Conservation (phyloP, 2,329 filamentous ascomycete genomes). For the Didymella exigua region DNA sequence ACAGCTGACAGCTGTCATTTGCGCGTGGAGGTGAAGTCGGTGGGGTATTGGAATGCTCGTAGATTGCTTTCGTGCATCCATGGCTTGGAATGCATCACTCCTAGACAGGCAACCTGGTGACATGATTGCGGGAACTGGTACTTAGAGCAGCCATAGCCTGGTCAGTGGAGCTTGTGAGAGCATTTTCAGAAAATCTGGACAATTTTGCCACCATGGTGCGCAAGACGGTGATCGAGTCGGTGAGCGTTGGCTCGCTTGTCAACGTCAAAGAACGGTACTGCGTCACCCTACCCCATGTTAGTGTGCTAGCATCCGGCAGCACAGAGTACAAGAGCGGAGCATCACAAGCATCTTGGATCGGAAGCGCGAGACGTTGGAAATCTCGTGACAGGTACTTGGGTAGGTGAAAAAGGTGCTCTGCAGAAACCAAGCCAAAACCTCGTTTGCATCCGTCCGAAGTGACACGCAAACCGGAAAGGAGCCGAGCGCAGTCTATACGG, state of each 20-base stretch:
- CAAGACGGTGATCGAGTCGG: slow-evolving; percentile 4
- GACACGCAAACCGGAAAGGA: not conserved
- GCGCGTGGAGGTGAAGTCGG: slow-evolving; percentile 13
- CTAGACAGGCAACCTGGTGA: slow-evolving; percentile 1
- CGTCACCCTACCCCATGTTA: slow-evolving; percentile 8
- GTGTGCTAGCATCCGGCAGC: not conserved
- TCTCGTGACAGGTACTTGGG: not conserved
- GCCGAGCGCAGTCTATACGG: not conserved
- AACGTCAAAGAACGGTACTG: slow-evolving; percentile 14
- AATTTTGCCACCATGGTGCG: slow-evolving; percentile 1
- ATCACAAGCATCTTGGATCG: not conserved
- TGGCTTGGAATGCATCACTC: slow-evolving; percentile 18
- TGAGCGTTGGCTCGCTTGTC: slow-evolving; percentile 7
- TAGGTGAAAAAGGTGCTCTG: not conserved
- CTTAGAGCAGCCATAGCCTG: slow-evolving; percentile 9
- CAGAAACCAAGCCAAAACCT: not conserved
- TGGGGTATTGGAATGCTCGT: slow-evolving; percentile 10
- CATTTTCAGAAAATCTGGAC: not conserved
- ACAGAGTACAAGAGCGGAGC: slow-evolving; percentile 10
- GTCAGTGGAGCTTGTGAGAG: not conserved
- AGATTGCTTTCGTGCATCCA: slow-evolving; percentile 4
- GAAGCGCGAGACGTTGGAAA: not conserved
- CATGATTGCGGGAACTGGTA: not conserved
- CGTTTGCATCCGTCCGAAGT: not conserved
- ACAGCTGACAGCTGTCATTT: slow-evolving; percentile 27